These are phyloP conservation scores for Aureobasidium zeae DNA, from an alignment of 2,329 filamentous ascomycete genomes.

Conservation along the genomic window DNA sequence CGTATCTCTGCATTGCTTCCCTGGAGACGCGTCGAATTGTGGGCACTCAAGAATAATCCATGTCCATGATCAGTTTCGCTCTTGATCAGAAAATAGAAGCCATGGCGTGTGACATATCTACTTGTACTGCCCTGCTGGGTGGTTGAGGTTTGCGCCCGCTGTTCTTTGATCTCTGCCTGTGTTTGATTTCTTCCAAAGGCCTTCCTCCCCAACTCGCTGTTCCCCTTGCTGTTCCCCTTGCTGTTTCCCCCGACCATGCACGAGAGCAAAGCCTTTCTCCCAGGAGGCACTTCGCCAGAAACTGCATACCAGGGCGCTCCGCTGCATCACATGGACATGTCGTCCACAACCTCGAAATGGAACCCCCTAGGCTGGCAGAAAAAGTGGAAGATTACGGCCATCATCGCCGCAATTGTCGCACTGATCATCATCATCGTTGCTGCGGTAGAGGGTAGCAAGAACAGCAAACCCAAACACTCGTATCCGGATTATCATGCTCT, in stretches of 20 bases:
- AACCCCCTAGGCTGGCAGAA: slow-evolving; percentile 22
- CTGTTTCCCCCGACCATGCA: slow-evolving; percentile 1
- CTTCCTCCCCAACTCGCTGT: neutral
- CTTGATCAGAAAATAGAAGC: neutral
- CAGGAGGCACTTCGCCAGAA: slow-evolving; percentile 3
- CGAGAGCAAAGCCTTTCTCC: slow-evolving; percentile 9
- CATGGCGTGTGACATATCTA: slow-evolving; percentile 9
- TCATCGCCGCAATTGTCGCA: slow-evolving; percentile 18
- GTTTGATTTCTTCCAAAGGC: too few species aligned
- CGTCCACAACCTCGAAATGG: slow-evolving; percentile 20
- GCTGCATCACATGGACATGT: neutral
- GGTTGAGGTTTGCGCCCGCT: neutral
- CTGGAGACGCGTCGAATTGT: neutral
- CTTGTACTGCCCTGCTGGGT: neutral
- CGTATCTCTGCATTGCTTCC: neutral
- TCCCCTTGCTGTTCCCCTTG: neutral
- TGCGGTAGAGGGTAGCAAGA: slow-evolving; percentile 22
- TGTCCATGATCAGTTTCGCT: slow-evolving; percentile 3
- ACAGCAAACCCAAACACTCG: slow-evolving; percentile 1
- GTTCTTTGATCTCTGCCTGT: neutral
- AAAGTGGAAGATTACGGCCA: slow-evolving; percentile 18
- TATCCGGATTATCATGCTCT: slow-evolving; percentile 26
- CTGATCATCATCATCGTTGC: slow-evolving; percentile 23
- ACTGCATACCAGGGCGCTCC: neutral
- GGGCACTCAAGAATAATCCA: neutral